These are phyloP conservation scores for Yarrowia yakushimensis DNA, from an alignment of 805 yeast genomes.

Conservation along the genomic window DNA sequence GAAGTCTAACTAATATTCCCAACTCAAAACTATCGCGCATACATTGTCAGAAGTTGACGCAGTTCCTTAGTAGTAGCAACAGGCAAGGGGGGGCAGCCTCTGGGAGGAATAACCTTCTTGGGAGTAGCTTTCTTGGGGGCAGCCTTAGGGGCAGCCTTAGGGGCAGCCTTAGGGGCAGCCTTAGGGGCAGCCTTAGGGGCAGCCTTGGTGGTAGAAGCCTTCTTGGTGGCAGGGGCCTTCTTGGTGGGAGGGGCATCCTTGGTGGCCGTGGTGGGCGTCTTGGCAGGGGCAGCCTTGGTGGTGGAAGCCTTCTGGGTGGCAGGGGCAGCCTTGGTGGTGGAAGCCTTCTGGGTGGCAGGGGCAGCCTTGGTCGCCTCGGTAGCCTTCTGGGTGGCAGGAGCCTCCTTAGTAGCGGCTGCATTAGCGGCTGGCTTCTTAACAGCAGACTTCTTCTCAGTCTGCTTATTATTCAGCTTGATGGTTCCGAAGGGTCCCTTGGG, in stretches of 20 bases:
- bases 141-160: slow-evolving; percentile 33
- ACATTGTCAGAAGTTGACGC: no score
- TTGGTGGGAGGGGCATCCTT: no score
- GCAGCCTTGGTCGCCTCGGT: no score
- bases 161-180: slow-evolving; percentile 34
- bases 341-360: slow-evolving; percentile 20
- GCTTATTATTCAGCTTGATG: slow-evolving; percentile 58
- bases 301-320: slow-evolving; percentile 29
- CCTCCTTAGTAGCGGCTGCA: slow-evolving; percentile 30
- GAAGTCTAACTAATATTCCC: no score
- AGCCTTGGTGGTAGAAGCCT: not conserved
- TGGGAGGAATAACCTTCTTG: no score
- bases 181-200: slow-evolving; percentile 27
- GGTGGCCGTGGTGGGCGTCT: slow-evolving; percentile 28
- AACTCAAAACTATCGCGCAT: no score
- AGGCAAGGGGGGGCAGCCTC: no score
- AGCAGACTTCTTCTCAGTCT: slow-evolving; percentile 40
- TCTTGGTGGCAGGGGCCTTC: not conserved
- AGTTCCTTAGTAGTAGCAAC: no score
- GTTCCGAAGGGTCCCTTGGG: slow-evolving; percentile 92
- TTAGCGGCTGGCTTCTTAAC: slow-evolving; percentile 29
- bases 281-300: slow-evolving; percentile 40
- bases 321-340: slow-evolving; percentile 36
- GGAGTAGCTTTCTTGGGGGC: slow-evolving; percentile 33
- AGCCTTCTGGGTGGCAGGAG: slow-evolving; percentile 30